Evolutionary conservation across 208 protist species (phyloP), one percentile per base, ranked within the genome.

Genomic region (Angomonas desouzai): DNA sequence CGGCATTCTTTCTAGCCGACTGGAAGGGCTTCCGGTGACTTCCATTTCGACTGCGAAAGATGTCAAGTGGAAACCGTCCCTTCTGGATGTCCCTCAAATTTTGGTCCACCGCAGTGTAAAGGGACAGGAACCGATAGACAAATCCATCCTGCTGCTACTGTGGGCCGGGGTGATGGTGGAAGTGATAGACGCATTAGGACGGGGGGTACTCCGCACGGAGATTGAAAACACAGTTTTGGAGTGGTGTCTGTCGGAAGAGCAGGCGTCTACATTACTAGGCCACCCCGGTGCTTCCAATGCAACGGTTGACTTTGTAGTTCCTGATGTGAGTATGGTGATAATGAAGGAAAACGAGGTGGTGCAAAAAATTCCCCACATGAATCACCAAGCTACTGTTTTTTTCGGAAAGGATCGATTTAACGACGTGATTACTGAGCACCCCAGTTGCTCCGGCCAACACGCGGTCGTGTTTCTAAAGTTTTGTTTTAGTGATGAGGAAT

Each of bases 381-480:
- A 77, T 0, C 48, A 62, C 36, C 77, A 79, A 47, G 70, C 83
- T 0, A 74, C 89, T 20, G 89, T 83, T 38, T 74, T 95, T 7
- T 16, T 89, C 1, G 89, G 89, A 0, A 88, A 83, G 34, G 85
- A 92, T 22, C 63, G 68, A 3, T 34, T 90, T 23, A 87, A 81
- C 59, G 85, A 95, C 60, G 68, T 91, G 25, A 62, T 57, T 6
- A 63, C 89, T 0, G 84, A 85, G 18, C 89, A 95, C 76, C 77
- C 77, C 0, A 90, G 83, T 63, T 95, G 89, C 69, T 95, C 89
- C 11, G 61, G 62, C 0, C 89, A 95, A 59, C 89, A 95, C 70
- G 89, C 89, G 7, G 79, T 74, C 0, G 36, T 95, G 7, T 75
- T 87, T 49, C 77, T 89, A 48, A 66, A 76, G 13, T 94, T 94